These are phyloP conservation scores for Colletotrichum higginsianum DNA, from an alignment of 2,329 filamentous ascomycete species.

Conservation along the genomic window DNA sequence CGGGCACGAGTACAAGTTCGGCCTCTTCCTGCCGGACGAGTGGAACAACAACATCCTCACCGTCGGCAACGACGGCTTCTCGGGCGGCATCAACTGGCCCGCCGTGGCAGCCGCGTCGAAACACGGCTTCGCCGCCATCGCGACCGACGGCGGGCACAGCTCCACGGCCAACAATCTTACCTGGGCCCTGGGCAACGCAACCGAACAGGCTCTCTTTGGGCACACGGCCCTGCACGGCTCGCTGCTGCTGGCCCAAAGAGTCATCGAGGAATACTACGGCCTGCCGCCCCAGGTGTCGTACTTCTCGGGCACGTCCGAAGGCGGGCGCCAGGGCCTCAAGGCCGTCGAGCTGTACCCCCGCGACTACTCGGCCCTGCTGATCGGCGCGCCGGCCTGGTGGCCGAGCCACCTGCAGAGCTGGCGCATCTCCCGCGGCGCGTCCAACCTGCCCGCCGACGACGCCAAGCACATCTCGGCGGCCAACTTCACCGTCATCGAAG, in stretches of 20 bases:
- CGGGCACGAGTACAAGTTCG: slow-evolving; percentile 47
- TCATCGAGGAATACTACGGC: slow-evolving; percentile 65
- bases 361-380: slow-evolving; percentile 67
- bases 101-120: slow-evolving; percentile 47
- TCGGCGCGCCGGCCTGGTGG: slow-evolving; percentile 66
- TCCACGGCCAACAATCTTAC: slow-evolving; percentile 49
- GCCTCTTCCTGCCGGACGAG: slow-evolving; percentile 50
- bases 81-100: slow-evolving; percentile 53
- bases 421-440: slow-evolving; percentile 61
- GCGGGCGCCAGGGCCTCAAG: slow-evolving; percentile 65
- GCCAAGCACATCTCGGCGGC: slow-evolving; percentile 59
- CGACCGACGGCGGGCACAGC: slow-evolving; percentile 61
- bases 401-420: slow-evolving; percentile 61
- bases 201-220: slow-evolving; percentile 53
- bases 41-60: slow-evolving; percentile 53
- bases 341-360: slow-evolving; percentile 15
- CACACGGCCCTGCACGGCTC: slow-evolving; percentile 63
- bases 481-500: slow-evolving; percentile 60
- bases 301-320: slow-evolving; percentile 66
- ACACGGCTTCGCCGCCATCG: slow-evolving; percentile 59
- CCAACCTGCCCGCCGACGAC: slow-evolving; percentile 62
- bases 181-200: slow-evolving; percentile 59
- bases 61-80: slow-evolving; percentile 50
- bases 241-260: slow-evolving; percentile 61
- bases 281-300: slow-evolving; percentile 53